Conservation (phyloP, 2,329 filamentous ascomycete species). For the Ascochyta koolunga region DNA sequence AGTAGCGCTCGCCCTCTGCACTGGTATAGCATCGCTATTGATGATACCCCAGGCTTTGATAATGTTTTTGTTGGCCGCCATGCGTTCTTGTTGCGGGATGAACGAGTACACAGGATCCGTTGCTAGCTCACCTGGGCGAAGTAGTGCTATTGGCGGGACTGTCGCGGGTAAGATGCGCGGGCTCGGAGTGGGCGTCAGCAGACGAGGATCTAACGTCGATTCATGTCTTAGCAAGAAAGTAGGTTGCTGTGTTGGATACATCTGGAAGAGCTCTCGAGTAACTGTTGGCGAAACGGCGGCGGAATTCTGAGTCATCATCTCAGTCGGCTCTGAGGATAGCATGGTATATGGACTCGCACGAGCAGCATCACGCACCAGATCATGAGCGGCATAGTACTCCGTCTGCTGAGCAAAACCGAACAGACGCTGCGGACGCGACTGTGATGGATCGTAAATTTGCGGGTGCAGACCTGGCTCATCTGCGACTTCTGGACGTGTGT, state of each 20-base stretch:
- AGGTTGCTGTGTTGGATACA: neutral
- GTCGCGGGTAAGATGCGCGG: neutral
- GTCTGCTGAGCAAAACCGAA: neutral
- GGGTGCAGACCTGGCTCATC: constrained; percentile 27
- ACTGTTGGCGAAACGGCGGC: neutral
- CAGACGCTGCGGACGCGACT: constrained; percentile 1
- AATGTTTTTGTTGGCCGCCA: neutral
- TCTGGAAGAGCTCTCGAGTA: neutral
- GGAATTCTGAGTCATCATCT: no score
- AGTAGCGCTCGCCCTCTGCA: neutral
- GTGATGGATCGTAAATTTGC: constrained; percentile 8
- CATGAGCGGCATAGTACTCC: neutral
- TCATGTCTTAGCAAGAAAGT: neutral
- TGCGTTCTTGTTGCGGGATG: neutral
- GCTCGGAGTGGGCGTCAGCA: neutral
- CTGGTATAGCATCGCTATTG: neutral
- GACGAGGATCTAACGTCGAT: neutral
- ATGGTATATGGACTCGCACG: neutral
- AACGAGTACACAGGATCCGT: neutral
- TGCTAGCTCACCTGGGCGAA: constrained; percentile 4
- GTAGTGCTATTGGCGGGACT: neutral
- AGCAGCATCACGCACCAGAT: neutral
- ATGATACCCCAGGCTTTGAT: constrained; percentile 1
- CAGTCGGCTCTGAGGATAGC: neutral
- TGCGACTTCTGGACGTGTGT: constrained; percentile 14